Evolutionary conservation across 148 eudicot species (phyloP).

Genomic region (Bassia scoparia): DNA sequence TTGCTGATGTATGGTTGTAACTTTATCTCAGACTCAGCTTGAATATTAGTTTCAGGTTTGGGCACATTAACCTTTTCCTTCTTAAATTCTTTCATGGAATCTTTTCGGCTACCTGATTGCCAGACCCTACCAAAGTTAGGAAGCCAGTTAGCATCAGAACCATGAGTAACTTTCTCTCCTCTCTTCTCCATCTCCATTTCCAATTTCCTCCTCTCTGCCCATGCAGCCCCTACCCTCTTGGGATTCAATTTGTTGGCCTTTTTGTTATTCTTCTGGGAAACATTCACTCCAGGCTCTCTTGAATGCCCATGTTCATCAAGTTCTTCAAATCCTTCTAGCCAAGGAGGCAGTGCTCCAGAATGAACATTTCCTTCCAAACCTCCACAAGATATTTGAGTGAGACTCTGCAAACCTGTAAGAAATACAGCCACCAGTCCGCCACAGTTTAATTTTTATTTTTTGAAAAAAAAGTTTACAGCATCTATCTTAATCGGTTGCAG

Average conservation of each 20-base stretch:
- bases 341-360: constrained; percentile 91
- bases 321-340: constrained; percentile 60
- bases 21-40: constrained; percentile 36
- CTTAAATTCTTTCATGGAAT: constrained; percentile 78
- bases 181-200: constrained; percentile 90
- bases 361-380: constrained; percentile 66
- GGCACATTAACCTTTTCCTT: constrained; percentile 38
- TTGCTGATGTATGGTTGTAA: constrained; percentile 89
- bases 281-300: constrained; percentile 2
- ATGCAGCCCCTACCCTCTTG: constrained; percentile 95
- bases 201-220: constrained; percentile 90
- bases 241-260: constrained; percentile 73
- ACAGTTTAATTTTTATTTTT: too few relatives aligned
- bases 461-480: too few relatives aligned
- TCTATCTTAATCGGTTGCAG: not conserved
- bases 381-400: constrained; percentile 42
- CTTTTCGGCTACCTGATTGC: constrained; percentile 92
- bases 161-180: constrained; percentile 48
- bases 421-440: constrained; percentile 16
- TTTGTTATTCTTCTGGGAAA: constrained; percentile 31
- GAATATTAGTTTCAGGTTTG: constrained; percentile 27
- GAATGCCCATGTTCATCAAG: constrained; percentile 18
- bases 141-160: constrained; percentile 70
- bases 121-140: constrained; percentile 95
- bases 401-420: constrained; percentile 50